Conservation (phyloP, 257 asterid genomes). For the Petrea volubilis region DNA sequence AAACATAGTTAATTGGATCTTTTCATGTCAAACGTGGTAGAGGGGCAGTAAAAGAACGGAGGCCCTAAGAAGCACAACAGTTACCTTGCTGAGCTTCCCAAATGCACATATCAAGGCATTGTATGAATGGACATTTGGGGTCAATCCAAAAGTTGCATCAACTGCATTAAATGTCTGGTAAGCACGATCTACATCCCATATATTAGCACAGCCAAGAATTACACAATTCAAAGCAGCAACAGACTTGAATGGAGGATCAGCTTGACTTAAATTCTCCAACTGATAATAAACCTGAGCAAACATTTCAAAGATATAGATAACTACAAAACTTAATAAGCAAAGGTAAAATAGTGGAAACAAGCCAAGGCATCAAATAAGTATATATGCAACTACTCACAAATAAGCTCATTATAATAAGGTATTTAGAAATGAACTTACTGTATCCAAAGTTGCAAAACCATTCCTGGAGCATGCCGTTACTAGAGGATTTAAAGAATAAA, state of each 20-base stretch:
- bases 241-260: conserved; percentile 74
- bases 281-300: conserved; percentile 86
- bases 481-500: conserved; percentile 68
- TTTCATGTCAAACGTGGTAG: too few species aligned
- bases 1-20: too few species aligned
- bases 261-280: conserved; percentile 78
- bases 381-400: conserved; percentile 1
- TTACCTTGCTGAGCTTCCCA: conserved; percentile 79
- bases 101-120: conserved; percentile 81
- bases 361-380: not conserved
- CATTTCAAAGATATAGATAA: conserved; percentile 26
- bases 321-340: not conserved
- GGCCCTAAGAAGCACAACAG: conserved; percentile 11
- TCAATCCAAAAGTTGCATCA: conserved; percentile 64
- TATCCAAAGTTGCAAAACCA: conserved; percentile 73
- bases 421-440: conserved; percentile 59
- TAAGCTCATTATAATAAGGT: conserved; percentile 12
- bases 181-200: conserved; percentile 97
- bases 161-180: conserved; percentile 85
- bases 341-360: not conserved
- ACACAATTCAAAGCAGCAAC: conserved; percentile 86
- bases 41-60: too few species aligned
- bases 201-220: conserved; percentile 91
- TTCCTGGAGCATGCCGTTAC: conserved; percentile 72
- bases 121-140: conserved; percentile 83